Percentiles rank a stretch among this genome's conserved stretches.
phyloP scores from a whole-genome alignment of 208 protist species.

The Wallacemonas collosoma region DNA sequence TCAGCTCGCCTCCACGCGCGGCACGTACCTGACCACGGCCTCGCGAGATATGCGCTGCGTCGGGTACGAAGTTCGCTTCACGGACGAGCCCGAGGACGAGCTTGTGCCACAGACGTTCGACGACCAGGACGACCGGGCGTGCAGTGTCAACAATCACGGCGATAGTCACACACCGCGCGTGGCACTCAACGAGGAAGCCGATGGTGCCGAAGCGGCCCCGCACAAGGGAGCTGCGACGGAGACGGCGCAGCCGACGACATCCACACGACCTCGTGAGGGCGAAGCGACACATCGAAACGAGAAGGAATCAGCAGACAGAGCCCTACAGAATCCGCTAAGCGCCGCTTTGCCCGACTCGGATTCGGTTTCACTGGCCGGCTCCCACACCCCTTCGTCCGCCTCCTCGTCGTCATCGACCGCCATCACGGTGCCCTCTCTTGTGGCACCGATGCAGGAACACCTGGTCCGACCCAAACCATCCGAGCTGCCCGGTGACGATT shows the following conservation, averaged over 20 bases:
- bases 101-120: background rate
- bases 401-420: background rate
- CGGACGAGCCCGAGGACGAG: slow-evolving; percentile 17
- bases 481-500: slow-evolving; percentile 12
- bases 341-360: slow-evolving; percentile 3
- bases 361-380: background rate
- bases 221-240: too few species aligned
- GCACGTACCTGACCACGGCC: slow-evolving; percentile 53
- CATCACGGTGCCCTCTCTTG: slow-evolving; percentile 5
- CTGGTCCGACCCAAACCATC: slow-evolving; percentile 25
- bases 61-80: slow-evolving; percentile 50
- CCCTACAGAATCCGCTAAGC: background rate
- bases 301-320: too few species aligned
- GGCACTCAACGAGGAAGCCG: too few species aligned
- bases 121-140: too few species aligned
- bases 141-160: too few species aligned
- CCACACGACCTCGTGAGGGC: too few species aligned
- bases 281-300: too few species aligned
- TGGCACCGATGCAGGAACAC: slow-evolving; percentile 22
- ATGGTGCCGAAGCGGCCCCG: too few species aligned
- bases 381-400: background rate
- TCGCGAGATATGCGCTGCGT: slow-evolving; percentile 71
- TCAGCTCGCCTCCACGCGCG: slow-evolving; percentile 61
- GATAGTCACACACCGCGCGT: too few species aligned
- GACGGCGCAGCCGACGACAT: too few species aligned